A percentile compares a stretch with the other conserved stretches of the same genome.
These are phyloP conservation scores for Hygrocybe coccinea DNA, from an alignment of 768 basidiomycete species.

Conservation along the genomic window DNA sequence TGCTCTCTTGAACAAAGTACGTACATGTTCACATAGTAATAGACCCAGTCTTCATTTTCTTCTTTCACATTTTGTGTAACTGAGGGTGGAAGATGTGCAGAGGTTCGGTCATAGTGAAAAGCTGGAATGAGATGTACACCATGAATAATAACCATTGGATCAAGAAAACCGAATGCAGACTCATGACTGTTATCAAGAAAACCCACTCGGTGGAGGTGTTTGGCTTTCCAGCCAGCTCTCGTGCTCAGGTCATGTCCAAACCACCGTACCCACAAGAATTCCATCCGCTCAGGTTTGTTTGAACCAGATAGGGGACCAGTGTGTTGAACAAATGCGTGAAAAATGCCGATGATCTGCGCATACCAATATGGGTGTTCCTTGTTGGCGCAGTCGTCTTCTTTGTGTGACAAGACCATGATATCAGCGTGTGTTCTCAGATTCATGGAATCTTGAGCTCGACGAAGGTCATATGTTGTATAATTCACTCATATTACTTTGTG, in stretches of 20 bases:
- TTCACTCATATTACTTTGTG: constrained; percentile 20
- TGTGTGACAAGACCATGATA: constrained; percentile 28
- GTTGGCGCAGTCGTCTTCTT: constrained; percentile 8
- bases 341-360: constrained; percentile 17
- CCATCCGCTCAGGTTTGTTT: constrained; percentile 1
- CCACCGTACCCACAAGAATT: constrained; percentile 18
- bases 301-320: background rate
- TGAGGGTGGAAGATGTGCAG: background rate
- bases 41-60: constrained; percentile 22
- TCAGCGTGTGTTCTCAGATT: constrained; percentile 23
- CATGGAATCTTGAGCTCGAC: constrained; percentile 21
- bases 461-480: constrained; percentile 29
- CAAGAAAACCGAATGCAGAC: constrained; percentile 19
- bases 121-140: constrained; percentile 16
- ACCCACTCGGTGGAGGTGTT: constrained; percentile 2
- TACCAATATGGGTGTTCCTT: constrained; percentile 11
- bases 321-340: constrained; percentile 10
- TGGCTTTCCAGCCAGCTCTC: background rate
- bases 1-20: constrained; percentile 11
- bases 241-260: constrained; percentile 3
- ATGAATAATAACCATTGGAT: constrained; percentile 15
- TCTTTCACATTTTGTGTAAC: background rate
- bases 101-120: constrained; percentile 4
- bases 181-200: constrained; percentile 7
- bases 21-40: constrained; percentile 37